Evolutionary conservation across 331 rosid species (phyloP).

Genomic region (Dryas integrifolia): DNA sequence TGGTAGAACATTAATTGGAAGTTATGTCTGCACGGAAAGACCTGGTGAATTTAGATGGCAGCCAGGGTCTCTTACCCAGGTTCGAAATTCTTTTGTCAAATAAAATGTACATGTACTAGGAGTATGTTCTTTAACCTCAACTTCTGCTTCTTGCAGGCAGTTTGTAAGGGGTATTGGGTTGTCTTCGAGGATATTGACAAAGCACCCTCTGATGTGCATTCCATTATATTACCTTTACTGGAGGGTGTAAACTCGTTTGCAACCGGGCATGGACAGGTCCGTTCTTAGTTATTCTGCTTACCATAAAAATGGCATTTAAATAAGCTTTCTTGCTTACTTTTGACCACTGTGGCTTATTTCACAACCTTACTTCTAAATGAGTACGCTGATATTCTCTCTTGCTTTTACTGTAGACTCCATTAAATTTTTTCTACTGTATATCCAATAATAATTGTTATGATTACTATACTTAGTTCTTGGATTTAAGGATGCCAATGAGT

Average conservation of each 20-base stretch:
- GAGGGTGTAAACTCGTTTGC: constrained; percentile 62
- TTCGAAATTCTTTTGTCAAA: constrained; percentile 29
- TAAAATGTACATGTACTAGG: not conserved
- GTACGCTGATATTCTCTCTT: not conserved
- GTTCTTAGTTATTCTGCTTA: not conserved
- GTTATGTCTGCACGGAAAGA: constrained; percentile 75
- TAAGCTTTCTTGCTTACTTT: not conserved
- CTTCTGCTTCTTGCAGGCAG: constrained; percentile 54
- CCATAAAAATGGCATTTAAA: not conserved
- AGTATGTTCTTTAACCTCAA: not conserved
- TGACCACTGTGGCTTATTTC: not conserved
- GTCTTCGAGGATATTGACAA: constrained; percentile 88
- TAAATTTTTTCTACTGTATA: not conserved
- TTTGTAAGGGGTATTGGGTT: constrained; percentile 82
- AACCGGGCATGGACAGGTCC: constrained; percentile 85
- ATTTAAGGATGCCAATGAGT: too few species aligned
- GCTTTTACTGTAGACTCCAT: not conserved
- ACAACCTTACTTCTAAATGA: not conserved
- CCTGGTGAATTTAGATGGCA: constrained; percentile 98
- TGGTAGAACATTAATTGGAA: constrained; percentile 76
- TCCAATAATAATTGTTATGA: too few species aligned
- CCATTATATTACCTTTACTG: constrained; percentile 67
- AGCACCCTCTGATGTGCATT: constrained; percentile 88
- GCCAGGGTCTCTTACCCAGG: constrained; percentile 97
- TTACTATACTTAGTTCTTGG: too few species aligned